Base-by-base conservation (phyloP, 2,329 filamentous ascomycete species). In the Botrytis paeoniae region DNA sequence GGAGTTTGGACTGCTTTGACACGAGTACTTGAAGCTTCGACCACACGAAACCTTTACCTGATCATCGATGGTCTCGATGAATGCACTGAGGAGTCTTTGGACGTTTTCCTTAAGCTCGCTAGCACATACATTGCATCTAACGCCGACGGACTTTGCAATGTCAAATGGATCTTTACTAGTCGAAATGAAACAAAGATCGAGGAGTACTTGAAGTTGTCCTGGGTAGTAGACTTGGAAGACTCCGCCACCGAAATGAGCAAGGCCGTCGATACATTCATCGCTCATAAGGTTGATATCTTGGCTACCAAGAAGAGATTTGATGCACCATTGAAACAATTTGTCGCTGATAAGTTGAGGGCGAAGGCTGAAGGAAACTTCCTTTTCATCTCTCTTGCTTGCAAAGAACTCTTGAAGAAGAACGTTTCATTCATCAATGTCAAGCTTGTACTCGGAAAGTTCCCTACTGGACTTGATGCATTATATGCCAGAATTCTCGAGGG, bases 51-150 rank as follows among this genome's bases (percentile, higher is more conserved):
- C 45, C 64, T 73, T 32, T 73, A 73, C 20, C 35, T 73, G 20
- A 70, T 73, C 65, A 69, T 73, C n/a, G 71, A 73, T 70, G 71
- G 71, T 54, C 66, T 73, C 20, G 71, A 73, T 70, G 71, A 73
- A 22, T 73, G 71, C 14, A 73, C 71, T 3, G 54, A 73, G 16
- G 71, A 70, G 22, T 70, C 71, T 25, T 43, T 73, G 18, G 65
- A 73, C 6, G n/a, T 43, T 20, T 73, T 70, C 65, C 62, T 73
- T 0, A 70, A 70, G 54, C 65, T 73, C 41, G 64, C 71, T 0
- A 73, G 71, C 22, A 43, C 65, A 51, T 70, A 69, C 16, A 69
- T 73, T 57, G 32, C 71, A 35, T 51, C 59, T 20, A 69, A 69
- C 25, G 65, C 20, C 1, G 71, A 73, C 51, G 65, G 64, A 22